Evolutionary conservation across 2,329 filamentous ascomycete species (phyloP).

Genomic region (Fusarium proliferatum): DNA sequence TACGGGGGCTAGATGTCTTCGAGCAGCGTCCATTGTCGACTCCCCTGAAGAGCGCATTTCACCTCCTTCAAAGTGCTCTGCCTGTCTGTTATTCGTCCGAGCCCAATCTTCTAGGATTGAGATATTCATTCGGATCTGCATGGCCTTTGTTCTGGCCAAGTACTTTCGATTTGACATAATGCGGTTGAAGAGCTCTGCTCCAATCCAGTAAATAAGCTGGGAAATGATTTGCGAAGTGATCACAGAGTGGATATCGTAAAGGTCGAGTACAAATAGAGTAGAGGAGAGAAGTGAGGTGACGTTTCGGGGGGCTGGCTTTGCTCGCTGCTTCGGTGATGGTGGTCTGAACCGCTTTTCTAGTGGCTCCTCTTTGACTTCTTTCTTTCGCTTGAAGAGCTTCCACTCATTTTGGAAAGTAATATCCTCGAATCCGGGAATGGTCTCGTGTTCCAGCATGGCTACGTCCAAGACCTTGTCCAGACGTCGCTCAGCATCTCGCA

Average conservation of each 20-base stretch:
- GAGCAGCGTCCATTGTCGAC: slow-evolving; percentile 83
- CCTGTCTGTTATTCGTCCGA: slow-evolving; percentile 88
- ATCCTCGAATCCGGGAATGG: slow-evolving; percentile 96
- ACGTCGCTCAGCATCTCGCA: slow-evolving; percentile 92
- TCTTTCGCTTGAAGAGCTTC: slow-evolving; percentile 95
- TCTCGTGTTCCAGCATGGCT: slow-evolving; percentile 97
- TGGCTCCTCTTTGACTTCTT: slow-evolving; percentile 89
- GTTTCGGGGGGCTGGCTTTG: slow-evolving; percentile 92
- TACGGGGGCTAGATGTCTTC: slow-evolving; percentile 86
- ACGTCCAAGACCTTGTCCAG: slow-evolving; percentile 95
- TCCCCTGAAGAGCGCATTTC: slow-evolving; percentile 88
- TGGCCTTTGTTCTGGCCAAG: slow-evolving; percentile 94
- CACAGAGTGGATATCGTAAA: slow-evolving; percentile 99
- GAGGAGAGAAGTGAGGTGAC: slow-evolving; percentile 96
- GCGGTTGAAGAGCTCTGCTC: slow-evolving; percentile 95
- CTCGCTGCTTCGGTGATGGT: slow-evolving; percentile 91
- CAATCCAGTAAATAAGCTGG: slow-evolving; percentile 95
- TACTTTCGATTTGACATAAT: slow-evolving; percentile 98
- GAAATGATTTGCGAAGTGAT: slow-evolving; percentile 92
- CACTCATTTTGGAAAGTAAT: slow-evolving; percentile 98
- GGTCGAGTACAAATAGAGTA: slow-evolving; percentile 93
- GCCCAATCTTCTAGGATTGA: slow-evolving; percentile 97
- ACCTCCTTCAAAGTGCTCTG: slow-evolving; percentile 94
- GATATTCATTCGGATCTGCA: slow-evolving; percentile 99
- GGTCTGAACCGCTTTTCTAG: slow-evolving; percentile 91